Evolutionary conservation across 2,329 filamentous ascomycete genomes (phyloP).

Genomic region (Fusarium humuli): DNA sequence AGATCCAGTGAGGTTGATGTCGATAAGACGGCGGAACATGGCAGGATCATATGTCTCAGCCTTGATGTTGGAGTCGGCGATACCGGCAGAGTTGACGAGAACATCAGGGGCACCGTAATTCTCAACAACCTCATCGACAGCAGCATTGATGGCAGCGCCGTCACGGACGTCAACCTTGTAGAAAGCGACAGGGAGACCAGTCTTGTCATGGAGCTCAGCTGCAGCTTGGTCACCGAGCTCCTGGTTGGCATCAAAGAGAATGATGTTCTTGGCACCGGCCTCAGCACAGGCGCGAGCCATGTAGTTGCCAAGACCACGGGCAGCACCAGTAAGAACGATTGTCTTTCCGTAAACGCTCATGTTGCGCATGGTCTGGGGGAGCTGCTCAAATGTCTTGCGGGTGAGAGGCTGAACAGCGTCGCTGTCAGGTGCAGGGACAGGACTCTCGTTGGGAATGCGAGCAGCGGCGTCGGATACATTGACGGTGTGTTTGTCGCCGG

Average conservation of each 20-base stretch:
- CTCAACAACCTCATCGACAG: constrained; percentile 73
- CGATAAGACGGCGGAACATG: constrained; percentile 82
- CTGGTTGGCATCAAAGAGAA: constrained; percentile 82
- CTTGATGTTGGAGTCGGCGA: constrained; percentile 86
- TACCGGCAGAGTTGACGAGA: constrained; percentile 83
- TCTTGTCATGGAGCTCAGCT: constrained; percentile 76
- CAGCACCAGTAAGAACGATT: constrained; percentile 79
- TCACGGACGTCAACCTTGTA: constrained; percentile 84
- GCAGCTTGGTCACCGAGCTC: constrained; percentile 78
- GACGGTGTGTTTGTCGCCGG: constrained; percentile 65
- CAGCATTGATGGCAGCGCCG: constrained; percentile 74
- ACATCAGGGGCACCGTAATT: constrained; percentile 78
- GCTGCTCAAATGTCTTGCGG: constrained; percentile 63
- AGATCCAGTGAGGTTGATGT: constrained; percentile 84
- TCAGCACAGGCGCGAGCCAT: constrained; percentile 83
- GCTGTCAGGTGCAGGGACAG: constrained; percentile 56
- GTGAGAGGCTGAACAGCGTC: constrained; percentile 64
- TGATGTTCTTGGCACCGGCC: constrained; percentile 77
- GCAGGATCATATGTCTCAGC: constrained; percentile 80
- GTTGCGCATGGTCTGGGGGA: constrained; percentile 75
- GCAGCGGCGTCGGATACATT: constrained; percentile 60
- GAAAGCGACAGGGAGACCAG: constrained; percentile 79
- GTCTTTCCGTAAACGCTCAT: constrained; percentile 78
- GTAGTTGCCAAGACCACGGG: constrained; percentile 80
- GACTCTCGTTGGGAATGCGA: constrained; percentile 57